Evolutionary conservation across 192 early-diverging fungal genomes (phyloP).

Genomic region (Mortierella hygrophila): DNA sequence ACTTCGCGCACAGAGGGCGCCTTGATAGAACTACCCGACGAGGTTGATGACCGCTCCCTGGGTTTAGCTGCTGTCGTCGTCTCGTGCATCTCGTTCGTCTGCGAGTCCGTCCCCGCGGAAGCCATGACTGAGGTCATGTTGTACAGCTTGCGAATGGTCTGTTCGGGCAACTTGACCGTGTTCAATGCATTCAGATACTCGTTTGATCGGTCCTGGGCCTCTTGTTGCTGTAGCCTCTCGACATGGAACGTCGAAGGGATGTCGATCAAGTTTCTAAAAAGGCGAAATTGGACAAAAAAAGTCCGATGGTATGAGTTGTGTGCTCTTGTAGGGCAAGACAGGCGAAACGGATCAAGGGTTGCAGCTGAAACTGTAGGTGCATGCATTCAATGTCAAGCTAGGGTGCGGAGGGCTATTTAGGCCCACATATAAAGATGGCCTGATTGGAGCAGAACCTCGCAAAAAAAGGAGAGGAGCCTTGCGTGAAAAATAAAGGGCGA

Average conservation of each 20-base stretch:
- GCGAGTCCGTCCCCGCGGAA: slow-evolving; percentile 5
- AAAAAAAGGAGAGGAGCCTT: no score
- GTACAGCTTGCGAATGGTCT: slow-evolving; percentile 40
- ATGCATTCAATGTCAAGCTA: background rate
- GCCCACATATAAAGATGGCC: background rate
- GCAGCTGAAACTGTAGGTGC: background rate
- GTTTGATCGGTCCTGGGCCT: slow-evolving; percentile 40
- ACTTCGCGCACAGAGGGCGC: slow-evolving; percentile 53
- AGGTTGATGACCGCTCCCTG: slow-evolving; percentile 19
- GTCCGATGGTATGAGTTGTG: background rate
- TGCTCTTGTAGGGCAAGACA: background rate
- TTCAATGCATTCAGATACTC: slow-evolving; percentile 45
- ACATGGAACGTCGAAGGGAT: slow-evolving; percentile 52
- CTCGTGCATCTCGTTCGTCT: slow-evolving; percentile 15
- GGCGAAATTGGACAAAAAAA: background rate
- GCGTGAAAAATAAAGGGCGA: background rate
- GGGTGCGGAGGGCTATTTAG: background rate
- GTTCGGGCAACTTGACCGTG: slow-evolving; percentile 49
- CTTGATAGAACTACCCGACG: slow-evolving; percentile 44
- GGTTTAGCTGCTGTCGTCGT: background rate
- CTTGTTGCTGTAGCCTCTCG: slow-evolving; percentile 50
- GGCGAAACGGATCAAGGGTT: background rate
- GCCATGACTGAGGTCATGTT: slow-evolving; percentile 49
- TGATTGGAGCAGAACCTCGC: background rate
- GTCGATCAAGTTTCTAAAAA: slow-evolving; percentile 44